phyloP scores from a whole-genome alignment of 2,329 filamentous ascomycete genomes.

The Monilinia fructigena region DNA sequence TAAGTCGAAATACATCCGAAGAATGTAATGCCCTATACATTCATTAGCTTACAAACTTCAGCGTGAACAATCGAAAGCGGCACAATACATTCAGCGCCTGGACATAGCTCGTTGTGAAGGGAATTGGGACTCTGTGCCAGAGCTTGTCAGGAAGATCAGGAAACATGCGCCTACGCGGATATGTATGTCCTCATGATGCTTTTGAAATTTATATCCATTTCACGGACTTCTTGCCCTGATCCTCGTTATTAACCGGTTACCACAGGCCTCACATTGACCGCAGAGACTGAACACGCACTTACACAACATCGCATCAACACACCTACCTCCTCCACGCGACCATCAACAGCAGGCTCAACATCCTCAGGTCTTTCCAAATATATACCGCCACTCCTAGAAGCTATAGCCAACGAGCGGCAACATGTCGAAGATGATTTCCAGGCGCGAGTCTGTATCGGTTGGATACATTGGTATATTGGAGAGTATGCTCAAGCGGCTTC shows the following conservation, averaged over 20 bases:
- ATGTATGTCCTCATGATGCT: conserved; percentile 59
- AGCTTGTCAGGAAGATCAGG: conserved; percentile 86
- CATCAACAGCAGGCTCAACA: conserved; percentile 29
- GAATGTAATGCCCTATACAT: neutral
- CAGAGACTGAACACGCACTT: conserved; percentile 66
- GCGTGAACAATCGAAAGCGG: conserved; percentile 66
- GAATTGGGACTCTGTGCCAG: conserved; percentile 81
- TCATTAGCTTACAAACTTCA: conserved; percentile 24
- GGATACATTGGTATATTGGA: conserved; percentile 76
- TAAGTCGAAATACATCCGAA: conserved; percentile 24
- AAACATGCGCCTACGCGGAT: conserved; percentile 86
- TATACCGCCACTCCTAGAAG: conserved; percentile 48
- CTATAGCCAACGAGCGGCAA: conserved; percentile 57
- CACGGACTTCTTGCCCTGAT: conserved; percentile 1
- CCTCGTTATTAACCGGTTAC: conserved; percentile 29
- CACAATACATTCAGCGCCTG: conserved; percentile 76
- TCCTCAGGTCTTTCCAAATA: conserved; percentile 35
- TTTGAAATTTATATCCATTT: neutral
- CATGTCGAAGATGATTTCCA: conserved; percentile 66
- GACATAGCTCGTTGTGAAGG: conserved; percentile 86
- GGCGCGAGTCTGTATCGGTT: conserved; percentile 78
- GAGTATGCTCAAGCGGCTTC: conserved; percentile 63
- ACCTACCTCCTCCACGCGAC: conserved; percentile 27
- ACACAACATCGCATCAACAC: conserved; percentile 49
- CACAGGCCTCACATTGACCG: conserved; percentile 67